Evolutionary conservation across 73 alveolate species (phyloP).

Genomic region (Strombidium stylifer): DNA sequence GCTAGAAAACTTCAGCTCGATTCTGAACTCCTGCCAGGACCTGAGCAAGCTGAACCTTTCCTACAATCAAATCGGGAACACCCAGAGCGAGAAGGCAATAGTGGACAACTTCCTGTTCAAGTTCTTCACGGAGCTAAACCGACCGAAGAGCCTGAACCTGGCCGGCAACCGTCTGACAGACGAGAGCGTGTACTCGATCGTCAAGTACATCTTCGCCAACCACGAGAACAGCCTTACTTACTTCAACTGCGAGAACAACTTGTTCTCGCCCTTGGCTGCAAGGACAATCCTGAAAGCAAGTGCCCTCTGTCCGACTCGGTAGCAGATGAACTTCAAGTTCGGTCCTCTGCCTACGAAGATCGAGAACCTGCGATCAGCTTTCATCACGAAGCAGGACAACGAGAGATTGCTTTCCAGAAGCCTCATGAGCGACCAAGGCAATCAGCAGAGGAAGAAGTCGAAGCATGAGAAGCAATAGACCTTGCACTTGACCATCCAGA

Average conservation of each 20-base stretch:
- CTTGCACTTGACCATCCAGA: no score
- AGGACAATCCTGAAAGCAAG: conserved; percentile 31
- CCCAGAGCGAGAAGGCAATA: neutral
- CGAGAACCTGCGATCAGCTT: no score
- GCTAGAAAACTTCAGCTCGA: conserved; percentile 4
- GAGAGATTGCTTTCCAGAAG: no score
- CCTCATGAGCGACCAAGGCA: no score
- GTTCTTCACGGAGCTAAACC: conserved; percentile 13
- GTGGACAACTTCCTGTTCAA: conserved; percentile 8
- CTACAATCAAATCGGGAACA: conserved; percentile 10
- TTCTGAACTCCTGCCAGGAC: conserved; percentile 12
- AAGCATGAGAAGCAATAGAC: no score
- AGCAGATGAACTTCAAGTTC: conserved; percentile 8
- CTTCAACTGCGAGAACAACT: conserved; percentile 23
- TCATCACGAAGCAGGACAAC: no score
- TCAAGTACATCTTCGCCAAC: conserved; percentile 30
- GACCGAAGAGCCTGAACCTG: conserved; percentile 8
- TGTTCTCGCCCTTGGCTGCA: conserved; percentile 1
- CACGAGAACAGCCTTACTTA: conserved; percentile 13
- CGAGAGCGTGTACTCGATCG: conserved; percentile 25
- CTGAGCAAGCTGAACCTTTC: conserved; percentile 7
- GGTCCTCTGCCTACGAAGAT: conserved; percentile 51
- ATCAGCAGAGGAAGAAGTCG: no score
- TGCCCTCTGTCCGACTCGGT: conserved; percentile 4
- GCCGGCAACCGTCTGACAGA: conserved; percentile 12